Evolutionary conservation across 164 flowering plant genomes (phyloP), one percentile per base, ranked within the genome.

Genomic region (Piper longum): DNA sequence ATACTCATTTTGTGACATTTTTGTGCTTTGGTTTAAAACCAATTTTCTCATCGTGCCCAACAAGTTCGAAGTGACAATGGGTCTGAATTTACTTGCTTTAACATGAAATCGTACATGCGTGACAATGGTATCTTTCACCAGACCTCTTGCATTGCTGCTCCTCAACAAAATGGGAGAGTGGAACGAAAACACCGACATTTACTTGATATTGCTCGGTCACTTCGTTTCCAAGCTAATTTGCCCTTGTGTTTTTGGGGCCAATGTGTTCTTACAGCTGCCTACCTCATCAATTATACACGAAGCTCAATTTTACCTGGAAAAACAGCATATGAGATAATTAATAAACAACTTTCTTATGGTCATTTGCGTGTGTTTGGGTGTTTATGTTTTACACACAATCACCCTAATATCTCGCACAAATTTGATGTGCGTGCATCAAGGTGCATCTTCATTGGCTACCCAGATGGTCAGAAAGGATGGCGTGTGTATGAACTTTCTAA

Each of bases 131-230:
- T 58, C 13, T 4, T n/a, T 5, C 60, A 58, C 5, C 60, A 58
- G 26, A n/a, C 5, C 4, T n/a, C 39, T 58, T 58, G 60, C 26
- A 7, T 36, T n/a, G 14, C 1, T 17, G 26, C 41, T n/a, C 60
- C 60, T n/a, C 5, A 58, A 58, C 41, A 58, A 58, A 58, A 58
- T 58, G 60, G 39, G 39, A n/a, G 17, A n/a, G 60, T 58, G 26
- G 60, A 58, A 26, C 7, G 60, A n/a, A 58, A 58, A 26, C 60
- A 18, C 26, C 18, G 4, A 1, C 36, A 58, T 58, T 7, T 58
- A 8, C 16, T 55, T 11, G 57, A 55, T 16, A 16, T 55, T 55
- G 57, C 2, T 55, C n/a, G 57, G 8, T 11, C 57, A 6, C 16
- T 55, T 11, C 5, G 16, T 16, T 55, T 55, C 57, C 57, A 55